Base-by-base conservation (phyloP, 2,329 filamentous ascomycete genomes). In the Tolypocladium capitatum region DNA sequence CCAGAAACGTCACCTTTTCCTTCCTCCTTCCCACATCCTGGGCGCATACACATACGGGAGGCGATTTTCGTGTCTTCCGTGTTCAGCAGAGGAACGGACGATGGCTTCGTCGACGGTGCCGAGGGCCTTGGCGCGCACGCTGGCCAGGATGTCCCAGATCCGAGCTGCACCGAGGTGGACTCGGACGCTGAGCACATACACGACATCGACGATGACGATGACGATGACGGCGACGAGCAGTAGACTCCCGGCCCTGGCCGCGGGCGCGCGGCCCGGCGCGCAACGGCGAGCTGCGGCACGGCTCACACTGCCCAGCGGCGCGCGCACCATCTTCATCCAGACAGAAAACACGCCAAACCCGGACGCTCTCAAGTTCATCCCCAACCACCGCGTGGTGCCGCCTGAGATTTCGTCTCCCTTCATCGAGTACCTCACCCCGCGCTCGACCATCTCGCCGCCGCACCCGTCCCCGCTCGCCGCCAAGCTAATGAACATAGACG, bases 281-380 rank as follows among this genome's bases (percentile, higher is more conserved):
- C 43, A 41, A 16, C 38, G 16, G 11, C 49, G 20, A 34, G 10
- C 4, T 21, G 34, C 27, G 28, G 27, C 27, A 27, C 27, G 6
- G 27, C 27, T 4, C 27, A 27, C 27, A 27, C 27, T 27, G 27
- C 43, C 18, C 40, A 59, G 60, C 47, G 68, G 69, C 45, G 64
- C 63, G 50, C 83, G 91, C 54, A 89, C 81, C 24, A 94, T 98
- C 66, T 98, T 97, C 72, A 98, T 98, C 61, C 92, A 98, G 69
- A 97, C 91, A 5, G 91, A 97, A 63, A 79, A 77, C 55, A 98
- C 92, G 1, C 92, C 92, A 27, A 98, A 98, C 68, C 75, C 81
- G n/a, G 89, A 97, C 70, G 90, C 89, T 32, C 76, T 97, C 60
- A 98, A 98, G 70, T 98, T 98, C 69, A 78, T 94, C 35, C 92